Percentiles rank a stretch among this genome's conserved stretches.
Evolutionary conservation across 441 rosid genomes (phyloP).

Genomic region (Erysimum cheiri): DNA sequence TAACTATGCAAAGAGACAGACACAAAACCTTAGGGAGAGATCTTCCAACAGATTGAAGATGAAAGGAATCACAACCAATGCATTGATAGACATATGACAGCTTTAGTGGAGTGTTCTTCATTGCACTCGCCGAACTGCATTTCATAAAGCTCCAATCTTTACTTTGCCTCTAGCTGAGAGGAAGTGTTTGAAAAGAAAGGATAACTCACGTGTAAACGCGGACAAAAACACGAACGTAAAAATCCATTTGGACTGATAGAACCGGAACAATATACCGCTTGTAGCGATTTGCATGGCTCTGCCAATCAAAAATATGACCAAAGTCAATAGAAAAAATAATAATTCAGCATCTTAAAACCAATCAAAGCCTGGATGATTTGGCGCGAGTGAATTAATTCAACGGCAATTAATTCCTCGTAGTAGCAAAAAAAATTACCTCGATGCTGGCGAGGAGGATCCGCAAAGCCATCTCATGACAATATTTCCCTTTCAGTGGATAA

Average conservation of each 20-base stretch:
- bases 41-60: conserved; percentile 92
- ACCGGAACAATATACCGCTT: conserved; percentile 96
- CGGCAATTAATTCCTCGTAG: conserved; percentile 16
- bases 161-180: conserved; percentile 21
- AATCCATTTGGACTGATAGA: conserved; percentile 91
- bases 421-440: conserved; percentile 62
- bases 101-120: conserved; percentile 99
- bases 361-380: conserved; percentile 16
- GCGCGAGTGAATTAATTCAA: neutral
- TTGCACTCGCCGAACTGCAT: conserved; percentile 95
- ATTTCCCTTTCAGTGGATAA: conserved; percentile 92
- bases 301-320: conserved; percentile 42
- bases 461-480: conserved; percentile 99
- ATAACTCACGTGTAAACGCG: conserved; percentile 85
- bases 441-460: conserved; percentile 94
- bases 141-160: conserved; percentile 27
- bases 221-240: conserved; percentile 95
- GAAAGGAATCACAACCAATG: conserved; percentile 96
- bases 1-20: conserved; percentile 4
- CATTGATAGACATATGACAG: conserved; percentile 97
- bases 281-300: conserved; percentile 99
- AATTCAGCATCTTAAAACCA: conserved; percentile 12
- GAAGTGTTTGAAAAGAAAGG: conserved; percentile 32
- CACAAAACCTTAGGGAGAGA: conserved; percentile 74
- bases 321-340: neutral